Evolutionary conservation across 805 yeast genomes (phyloP).

Genomic region (Kluyveromyces wickerhamii): DNA sequence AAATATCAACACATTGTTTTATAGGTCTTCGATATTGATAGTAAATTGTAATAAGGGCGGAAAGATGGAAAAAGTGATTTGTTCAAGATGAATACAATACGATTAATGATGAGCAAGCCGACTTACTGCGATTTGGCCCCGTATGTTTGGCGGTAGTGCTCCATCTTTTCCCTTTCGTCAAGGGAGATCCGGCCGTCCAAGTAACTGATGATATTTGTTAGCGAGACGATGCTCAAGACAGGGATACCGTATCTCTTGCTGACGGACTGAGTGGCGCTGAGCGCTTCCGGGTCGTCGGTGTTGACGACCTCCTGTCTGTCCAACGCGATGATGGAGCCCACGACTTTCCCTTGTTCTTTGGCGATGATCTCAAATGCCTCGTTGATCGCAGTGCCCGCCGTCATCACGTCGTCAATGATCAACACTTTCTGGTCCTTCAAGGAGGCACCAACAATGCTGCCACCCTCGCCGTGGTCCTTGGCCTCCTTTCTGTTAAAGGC

Average conservation of each 20-base stretch:
- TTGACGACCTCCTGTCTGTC: constrained; percentile 92
- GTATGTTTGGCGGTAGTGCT: constrained; percentile 43
- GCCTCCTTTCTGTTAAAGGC: constrained; percentile 96
- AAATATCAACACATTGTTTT: no score
- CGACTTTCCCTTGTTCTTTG: constrained; percentile 61
- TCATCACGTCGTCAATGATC: constrained; percentile 94
- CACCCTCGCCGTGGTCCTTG: constrained; percentile 98
- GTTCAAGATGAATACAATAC: no score
- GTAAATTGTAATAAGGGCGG: no score
- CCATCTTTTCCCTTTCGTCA: constrained; percentile 50
- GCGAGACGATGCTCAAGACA: constrained; percentile 69
- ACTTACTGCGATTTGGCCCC: no score
- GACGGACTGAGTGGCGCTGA: constrained; percentile 78
- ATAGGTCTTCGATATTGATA: no score
- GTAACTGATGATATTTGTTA: constrained; percentile 64
- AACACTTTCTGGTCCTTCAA: constrained; percentile 65
- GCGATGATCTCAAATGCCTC: constrained; percentile 82
- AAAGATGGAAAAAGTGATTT: no score
- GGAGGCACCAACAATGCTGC: constrained; percentile 79
- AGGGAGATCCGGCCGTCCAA: constrained; percentile 47
- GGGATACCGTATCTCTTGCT: constrained; percentile 68
- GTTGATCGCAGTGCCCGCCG: constrained; percentile 96
- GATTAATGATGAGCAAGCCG: no score
- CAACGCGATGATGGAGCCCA: constrained; percentile 82
- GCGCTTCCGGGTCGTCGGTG: constrained; percentile 34